A percentile compares a stretch with the other conserved stretches of the same genome.
Evolutionary conservation across 495 filamentous ascomycete species (phyloP).

Genomic region (Penicillium malachiteum): DNA sequence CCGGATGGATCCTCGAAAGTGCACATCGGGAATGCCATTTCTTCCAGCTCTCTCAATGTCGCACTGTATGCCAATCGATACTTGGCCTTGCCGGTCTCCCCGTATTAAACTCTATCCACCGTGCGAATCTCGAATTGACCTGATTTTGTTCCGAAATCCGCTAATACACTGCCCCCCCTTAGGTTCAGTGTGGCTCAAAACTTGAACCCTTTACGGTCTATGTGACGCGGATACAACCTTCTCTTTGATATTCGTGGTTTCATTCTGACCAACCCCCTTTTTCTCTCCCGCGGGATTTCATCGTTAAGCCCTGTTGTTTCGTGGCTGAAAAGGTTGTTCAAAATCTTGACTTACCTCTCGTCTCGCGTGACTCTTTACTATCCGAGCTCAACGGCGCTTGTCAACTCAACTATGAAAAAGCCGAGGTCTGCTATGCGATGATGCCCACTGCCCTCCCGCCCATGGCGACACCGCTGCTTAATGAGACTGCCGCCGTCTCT

Average conservation of each 20-base stretch:
- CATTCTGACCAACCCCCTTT: neutral
- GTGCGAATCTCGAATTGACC: neutral
- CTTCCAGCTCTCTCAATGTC: constrained; percentile 12
- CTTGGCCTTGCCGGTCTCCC: constrained; percentile 2
- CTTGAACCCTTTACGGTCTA: neutral
- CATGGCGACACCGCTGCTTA: constrained; percentile 37
- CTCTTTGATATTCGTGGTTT: constrained; percentile 3
- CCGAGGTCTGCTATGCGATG: constrained; percentile 35
- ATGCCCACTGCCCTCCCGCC: constrained; percentile 42
- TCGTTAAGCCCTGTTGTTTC: neutral
- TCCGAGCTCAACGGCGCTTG: neutral
- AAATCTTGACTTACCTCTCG: neutral
- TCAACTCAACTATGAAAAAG: constrained; percentile 33
- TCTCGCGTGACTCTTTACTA: neutral
- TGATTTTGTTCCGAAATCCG: neutral
- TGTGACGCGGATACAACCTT: constrained; percentile 4
- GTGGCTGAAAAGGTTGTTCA: neutral
- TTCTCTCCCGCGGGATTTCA: neutral
- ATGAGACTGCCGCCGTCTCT: constrained; percentile 17
- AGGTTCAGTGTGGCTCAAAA: neutral
- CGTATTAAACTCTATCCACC: constrained; percentile 6
- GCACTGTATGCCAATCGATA: constrained; percentile 5
- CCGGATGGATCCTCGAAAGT: constrained; percentile 11
- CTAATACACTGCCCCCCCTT: neutral
- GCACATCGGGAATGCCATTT: constrained; percentile 11